Percentiles rank a stretch among this genome's conserved stretches.
Evolutionary conservation across 345 rosid species (phyloP).

Genomic region (Xanthoceras sorbifolium): DNA sequence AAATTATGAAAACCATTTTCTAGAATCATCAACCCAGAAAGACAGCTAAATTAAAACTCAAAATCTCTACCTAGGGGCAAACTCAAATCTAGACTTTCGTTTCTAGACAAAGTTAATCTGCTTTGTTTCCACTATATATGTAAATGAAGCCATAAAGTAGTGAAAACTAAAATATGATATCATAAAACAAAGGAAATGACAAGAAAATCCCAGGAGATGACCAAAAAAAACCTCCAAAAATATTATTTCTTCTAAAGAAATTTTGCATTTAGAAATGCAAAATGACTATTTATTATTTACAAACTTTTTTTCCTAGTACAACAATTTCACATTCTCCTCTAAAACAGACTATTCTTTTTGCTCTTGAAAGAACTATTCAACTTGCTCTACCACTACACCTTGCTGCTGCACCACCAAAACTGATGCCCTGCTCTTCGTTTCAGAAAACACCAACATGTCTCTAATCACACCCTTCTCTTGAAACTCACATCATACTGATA

Average conservation of each 20-base stretch:
- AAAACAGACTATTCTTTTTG: background rate
- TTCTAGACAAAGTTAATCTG: conserved; percentile 2
- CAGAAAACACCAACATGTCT: background rate
- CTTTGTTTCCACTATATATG: background rate
- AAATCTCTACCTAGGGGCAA: no score
- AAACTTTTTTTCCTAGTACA: no score
- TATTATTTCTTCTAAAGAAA: background rate
- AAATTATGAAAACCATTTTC: background rate
- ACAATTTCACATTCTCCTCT: no score
- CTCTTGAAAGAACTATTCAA: background rate
- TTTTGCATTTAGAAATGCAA: no score
- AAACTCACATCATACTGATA: background rate
- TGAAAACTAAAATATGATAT: background rate
- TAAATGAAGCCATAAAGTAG: background rate
- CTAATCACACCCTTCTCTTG: background rate
- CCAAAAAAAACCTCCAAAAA: no score
- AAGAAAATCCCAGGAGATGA: no score
- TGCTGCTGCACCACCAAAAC: background rate
- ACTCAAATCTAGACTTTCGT: no score
- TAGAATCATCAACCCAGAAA: background rate
- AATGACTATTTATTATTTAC: background rate
- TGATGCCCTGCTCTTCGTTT: background rate
- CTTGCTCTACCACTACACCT: background rate
- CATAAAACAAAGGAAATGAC: background rate
- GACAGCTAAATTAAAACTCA: background rate